These are phyloP conservation scores for Colletotrichum sp. DNA, from an alignment of 2,329 filamentous ascomycete genomes.

Conservation along the genomic window DNA sequence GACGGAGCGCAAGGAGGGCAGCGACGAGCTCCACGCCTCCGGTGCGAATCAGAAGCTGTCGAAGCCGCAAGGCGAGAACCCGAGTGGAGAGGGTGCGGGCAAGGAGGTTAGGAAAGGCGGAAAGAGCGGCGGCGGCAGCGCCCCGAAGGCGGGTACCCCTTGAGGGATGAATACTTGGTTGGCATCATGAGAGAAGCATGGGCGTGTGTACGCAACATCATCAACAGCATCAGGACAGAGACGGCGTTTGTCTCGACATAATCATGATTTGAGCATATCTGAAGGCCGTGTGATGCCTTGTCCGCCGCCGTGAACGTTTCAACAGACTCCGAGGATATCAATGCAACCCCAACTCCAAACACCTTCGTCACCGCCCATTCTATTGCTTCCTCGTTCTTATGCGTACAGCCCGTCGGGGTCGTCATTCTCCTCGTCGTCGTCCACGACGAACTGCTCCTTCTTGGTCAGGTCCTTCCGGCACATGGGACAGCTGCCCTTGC, in stretches of 20 bases:
- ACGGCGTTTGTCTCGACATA: neutral
- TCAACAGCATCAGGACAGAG: neutral
- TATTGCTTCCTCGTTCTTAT: conserved; percentile 15
- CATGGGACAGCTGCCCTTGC: conserved; percentile 69
- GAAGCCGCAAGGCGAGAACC: conserved; percentile 40
- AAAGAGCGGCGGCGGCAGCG: conserved; percentile 34
- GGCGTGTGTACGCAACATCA: neutral
- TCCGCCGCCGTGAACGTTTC: neutral
- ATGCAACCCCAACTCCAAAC: conserved; percentile 3
- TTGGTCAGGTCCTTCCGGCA: conserved; percentile 65
- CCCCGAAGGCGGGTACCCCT: conserved; percentile 33
- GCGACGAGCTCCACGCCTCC: conserved; percentile 44
- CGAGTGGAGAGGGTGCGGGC: conserved; percentile 35
- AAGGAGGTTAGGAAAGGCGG: conserved; percentile 38
- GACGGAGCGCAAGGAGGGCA: conserved; percentile 49
- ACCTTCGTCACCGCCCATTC: neutral
- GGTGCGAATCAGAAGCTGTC: conserved; percentile 51
- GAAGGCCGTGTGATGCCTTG: neutral
- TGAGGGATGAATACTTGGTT: neutral
- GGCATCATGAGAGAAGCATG: neutral
- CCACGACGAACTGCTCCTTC: conserved; percentile 48
- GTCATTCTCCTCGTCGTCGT: conserved; percentile 56
- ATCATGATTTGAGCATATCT: neutral
- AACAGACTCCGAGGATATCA: conserved; percentile 1
- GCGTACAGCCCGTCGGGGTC: conserved; percentile 57